phyloP scores from a whole-genome alignment of 257 asterid genomes.

The Solanum infundibuliforme region DNA sequence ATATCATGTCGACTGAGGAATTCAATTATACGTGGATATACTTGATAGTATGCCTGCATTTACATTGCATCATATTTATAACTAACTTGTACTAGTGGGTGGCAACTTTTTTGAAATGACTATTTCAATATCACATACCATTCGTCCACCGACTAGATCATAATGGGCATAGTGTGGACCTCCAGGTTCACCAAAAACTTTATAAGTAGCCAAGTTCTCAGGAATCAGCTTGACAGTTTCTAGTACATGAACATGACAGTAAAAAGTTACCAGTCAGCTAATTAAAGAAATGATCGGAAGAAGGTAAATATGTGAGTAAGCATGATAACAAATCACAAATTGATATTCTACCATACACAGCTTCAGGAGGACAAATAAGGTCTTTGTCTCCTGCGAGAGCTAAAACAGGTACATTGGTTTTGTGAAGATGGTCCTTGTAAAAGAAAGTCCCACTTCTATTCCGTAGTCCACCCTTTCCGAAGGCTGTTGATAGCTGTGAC shows the following conservation, averaged over 20 bases:
- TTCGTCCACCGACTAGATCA: constrained; percentile 85
- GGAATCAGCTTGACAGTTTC: constrained; percentile 77
- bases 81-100: not conserved
- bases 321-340: not conserved
- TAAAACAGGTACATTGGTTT: constrained; percentile 56
- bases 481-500: constrained; percentile 72
- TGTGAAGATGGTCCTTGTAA: constrained; percentile 71
- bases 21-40: constrained; percentile 64
- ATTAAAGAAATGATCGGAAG: not conserved
- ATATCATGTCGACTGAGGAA: constrained; percentile 50
- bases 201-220: constrained; percentile 57
- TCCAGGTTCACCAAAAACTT: constrained; percentile 58
- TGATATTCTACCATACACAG: constrained; percentile 56
- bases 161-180: constrained; percentile 99
- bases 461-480: constrained; percentile 80
- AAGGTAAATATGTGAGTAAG: not conserved
- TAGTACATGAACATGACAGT: not conserved
- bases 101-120: not conserved
- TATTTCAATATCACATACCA: constrained; percentile 35
- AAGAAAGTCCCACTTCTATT: constrained; percentile 66
- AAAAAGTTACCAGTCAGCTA: constrained; percentile 5
- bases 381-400: constrained; percentile 92
- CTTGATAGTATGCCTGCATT: constrained; percentile 68
- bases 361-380: constrained; percentile 95
- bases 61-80: not conserved